Evolutionary conservation across 2,329 filamentous ascomycete genomes (phyloP).

Genomic region (Penicillium sclerotigenum): DNA sequence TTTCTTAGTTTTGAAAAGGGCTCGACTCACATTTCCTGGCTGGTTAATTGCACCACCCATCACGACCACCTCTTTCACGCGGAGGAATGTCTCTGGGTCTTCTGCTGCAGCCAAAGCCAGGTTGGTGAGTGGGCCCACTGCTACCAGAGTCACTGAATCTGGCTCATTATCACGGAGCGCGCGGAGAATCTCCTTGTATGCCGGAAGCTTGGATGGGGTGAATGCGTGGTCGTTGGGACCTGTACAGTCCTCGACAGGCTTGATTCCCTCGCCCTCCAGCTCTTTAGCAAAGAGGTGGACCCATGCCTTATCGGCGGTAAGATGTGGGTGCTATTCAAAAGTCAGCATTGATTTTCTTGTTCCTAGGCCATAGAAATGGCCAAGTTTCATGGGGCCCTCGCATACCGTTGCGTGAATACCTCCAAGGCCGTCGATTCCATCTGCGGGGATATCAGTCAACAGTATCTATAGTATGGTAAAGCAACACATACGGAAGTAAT

Average conservation of each 20-base stretch:
- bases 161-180: slow-evolving; percentile 76
- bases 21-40: slow-evolving; percentile 66
- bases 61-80: slow-evolving; percentile 84
- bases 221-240: slow-evolving; percentile 56
- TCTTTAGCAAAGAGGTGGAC: slow-evolving; percentile 60
- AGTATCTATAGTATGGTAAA: neutral
- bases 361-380: neutral
- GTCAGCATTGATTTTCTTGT: neutral
- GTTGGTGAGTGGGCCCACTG: slow-evolving; percentile 90
- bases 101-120: slow-evolving; percentile 82
- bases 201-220: slow-evolving; percentile 67
- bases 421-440: slow-evolving; percentile 73
- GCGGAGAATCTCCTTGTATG: slow-evolving; percentile 86
- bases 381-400: neutral
- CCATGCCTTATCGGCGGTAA: slow-evolving; percentile 73
- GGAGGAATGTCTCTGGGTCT: slow-evolving; percentile 84
- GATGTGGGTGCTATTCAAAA: slow-evolving; percentile 61
- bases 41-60: slow-evolving; percentile 87
- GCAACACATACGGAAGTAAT: slow-evolving; percentile 74
- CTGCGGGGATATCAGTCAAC: slow-evolving; percentile 41
- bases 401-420: slow-evolving; percentile 61
- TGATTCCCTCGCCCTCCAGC: slow-evolving; percentile 45
- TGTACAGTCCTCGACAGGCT: slow-evolving; percentile 41
- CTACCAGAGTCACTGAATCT: slow-evolving; percentile 84
- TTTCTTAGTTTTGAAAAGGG: neutral